Evolutionary conservation across 2,329 filamentous ascomycete genomes (phyloP), one percentile per base, ranked within the genome.

Genomic region (Fusarium nygamai): DNA sequence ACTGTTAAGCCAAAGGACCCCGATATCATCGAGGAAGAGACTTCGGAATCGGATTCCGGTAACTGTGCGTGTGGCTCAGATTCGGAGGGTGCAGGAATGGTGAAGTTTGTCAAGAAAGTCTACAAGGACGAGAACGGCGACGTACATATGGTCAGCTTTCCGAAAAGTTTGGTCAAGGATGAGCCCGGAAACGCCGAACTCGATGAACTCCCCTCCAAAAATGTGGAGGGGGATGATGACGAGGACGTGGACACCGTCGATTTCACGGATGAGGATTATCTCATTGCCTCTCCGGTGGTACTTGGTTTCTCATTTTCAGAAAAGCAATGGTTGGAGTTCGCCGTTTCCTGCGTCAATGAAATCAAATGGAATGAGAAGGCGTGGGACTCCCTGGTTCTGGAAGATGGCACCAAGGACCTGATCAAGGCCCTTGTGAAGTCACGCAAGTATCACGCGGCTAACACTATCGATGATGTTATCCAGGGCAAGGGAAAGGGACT

Each of bases 301-400:
- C 88, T 97, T 4, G 95, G 95, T 0, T 98, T 97, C 77, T 90
- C 94, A 2, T 97, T 98, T 81, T 91, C 90, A 2, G 94, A 97
- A 82, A 98, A 97, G 83, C 86, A 94, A 16, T 98, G 95, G 95
- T 88, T 97, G 1, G 94, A 98, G 80, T 94, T 98, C 77, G 92
- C 91, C 0, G 92, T 98, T 27, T 93, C 92, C 0, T 91, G 92
- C 2, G 88, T 98, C 71, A 89, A 90, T 50, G 93, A 97, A 8
- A 96, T 98, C 71, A 88, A 91, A 41, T 98, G 93, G 93, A 96
- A 97, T 78, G 90, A 93, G 47, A 88, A 90, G 20, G 95, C 95
- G 0, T 98, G 96, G 82, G 90, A 93, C 56, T 95, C 92, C 0
- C 86, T 98, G 36, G 94, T 98, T 2, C 86, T 98, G 0, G 86